These are phyloP conservation scores for Alloascoidea hylecoeti DNA, from an alignment of 805 yeast species.

Conservation along the genomic window DNA sequence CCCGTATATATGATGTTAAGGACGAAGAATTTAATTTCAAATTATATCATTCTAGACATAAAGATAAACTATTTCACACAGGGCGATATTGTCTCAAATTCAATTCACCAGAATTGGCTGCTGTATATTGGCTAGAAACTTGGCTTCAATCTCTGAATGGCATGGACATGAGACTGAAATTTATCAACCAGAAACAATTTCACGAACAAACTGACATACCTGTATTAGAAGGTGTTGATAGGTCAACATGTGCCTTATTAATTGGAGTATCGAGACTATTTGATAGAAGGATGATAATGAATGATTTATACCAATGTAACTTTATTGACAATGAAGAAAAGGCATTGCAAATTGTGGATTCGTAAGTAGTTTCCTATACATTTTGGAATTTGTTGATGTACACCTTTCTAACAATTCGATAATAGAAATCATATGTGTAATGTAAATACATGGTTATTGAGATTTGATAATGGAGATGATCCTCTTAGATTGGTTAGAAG, in stretches of 20 bases:
- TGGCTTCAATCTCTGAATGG: background rate
- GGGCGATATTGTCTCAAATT: background rate
- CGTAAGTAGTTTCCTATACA: background rate
- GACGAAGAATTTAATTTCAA: slow-evolving; percentile 4
- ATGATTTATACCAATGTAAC: background rate
- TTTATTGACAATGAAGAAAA: background rate
- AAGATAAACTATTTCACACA: background rate
- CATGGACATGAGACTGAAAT: background rate
- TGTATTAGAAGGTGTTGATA: background rate
- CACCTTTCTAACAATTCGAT: background rate
- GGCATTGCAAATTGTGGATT: background rate
- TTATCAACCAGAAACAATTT: background rate
- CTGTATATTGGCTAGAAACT: background rate
- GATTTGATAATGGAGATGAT: background rate
- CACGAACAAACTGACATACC: background rate
- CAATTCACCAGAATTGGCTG: background rate
- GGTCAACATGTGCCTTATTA: background rate
- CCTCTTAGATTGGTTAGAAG: background rate
- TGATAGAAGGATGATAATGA: background rate
- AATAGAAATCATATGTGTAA: background rate
- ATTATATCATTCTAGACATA: background rate
- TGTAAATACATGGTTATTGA: background rate
- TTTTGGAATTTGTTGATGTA: background rate
- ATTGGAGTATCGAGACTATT: background rate
- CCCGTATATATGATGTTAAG: background rate